Evolutionary conservation across 768 basidiomycete genomes (phyloP), one percentile per base, ranked within the genome.

Genomic region (Vararia minispora): DNA sequence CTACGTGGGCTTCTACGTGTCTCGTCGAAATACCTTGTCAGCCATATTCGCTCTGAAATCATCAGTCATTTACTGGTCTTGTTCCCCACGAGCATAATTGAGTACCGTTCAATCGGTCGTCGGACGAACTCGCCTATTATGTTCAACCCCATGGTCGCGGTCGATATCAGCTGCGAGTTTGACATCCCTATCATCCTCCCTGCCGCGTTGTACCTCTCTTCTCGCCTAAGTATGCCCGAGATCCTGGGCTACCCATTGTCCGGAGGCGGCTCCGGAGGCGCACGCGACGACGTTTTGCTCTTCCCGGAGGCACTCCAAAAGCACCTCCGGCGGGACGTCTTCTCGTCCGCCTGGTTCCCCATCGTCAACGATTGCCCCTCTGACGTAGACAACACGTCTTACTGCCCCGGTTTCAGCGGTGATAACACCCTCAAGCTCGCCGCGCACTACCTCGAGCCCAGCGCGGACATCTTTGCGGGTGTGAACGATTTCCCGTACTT

Each of bases 111-210:
- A 3, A n/a, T 24, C 5, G 13, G 6, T 13, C 36, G 16, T 21
- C 17, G 26, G 36, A 12, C 27, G 20, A 24, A 11, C 18, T n/a
- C 28, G 17, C 28, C 25, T 26, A 28, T 20, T 35, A n/a, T n/a
- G n/a, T n/a, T 35, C 34, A 13, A 21, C 34, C 34, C 34, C 5
- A 22, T 37, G 25, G 27, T 37, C 28, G 36, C 27, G 27, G 27
- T 37, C 16, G 26, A 27, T 26, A 37, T 37, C 36, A 21, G 14
- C 16, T 14, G 12, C 7, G 27, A 37, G 17, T 37, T 17, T 28
- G 17, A 37, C 11, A 21, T 37, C 16, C 36, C 25, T n/a, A 21
- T n/a, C 26, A 28, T 37, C 17, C 25, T 37, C 11, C 36, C 36
- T 11, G 16, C n/a, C 17, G 36, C 36, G 10, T 25, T 27, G 27